phyloP scores from a whole-genome alignment of 768 basidiomycete genomes.

The Tubosaeta brunneosetosa region DNA sequence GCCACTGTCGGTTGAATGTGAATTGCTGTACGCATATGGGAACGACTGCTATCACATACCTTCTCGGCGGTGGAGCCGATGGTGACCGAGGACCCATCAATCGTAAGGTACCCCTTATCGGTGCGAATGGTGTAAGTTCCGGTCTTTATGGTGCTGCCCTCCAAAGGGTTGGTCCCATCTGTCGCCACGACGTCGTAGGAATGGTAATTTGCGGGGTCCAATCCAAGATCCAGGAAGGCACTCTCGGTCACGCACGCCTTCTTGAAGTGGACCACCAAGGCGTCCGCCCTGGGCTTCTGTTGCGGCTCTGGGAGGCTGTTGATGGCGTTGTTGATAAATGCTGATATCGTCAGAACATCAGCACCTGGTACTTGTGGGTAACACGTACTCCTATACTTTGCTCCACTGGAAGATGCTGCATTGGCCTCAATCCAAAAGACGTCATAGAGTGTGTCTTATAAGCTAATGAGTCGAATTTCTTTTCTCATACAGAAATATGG shows the following conservation, averaged over 20 bases:
- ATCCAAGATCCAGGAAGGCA: neutral
- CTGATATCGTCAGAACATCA: neutral
- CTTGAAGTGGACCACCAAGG: neutral
- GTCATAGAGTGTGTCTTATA: neutral
- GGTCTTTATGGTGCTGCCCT: neutral
- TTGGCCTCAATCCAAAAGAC: neutral
- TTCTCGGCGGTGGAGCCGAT: neutral
- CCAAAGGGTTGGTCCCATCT: too few species aligned
- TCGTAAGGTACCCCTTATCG: neutral
- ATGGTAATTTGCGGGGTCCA: neutral
- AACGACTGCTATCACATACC: neutral
- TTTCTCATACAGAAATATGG: neutral
- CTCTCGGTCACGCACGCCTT: neutral
- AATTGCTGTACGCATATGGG: too few species aligned
- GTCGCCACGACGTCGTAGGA: neutral
- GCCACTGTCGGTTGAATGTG: neutral
- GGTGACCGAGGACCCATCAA: neutral
- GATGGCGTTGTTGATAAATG: neutral
- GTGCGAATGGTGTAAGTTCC: neutral
- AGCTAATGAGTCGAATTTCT: neutral
- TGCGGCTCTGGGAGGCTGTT: neutral
- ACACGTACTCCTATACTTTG: neutral
- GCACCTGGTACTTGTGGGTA: too few species aligned
- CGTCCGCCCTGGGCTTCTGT: neutral
- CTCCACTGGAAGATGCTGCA: neutral